Conservation (phyloP, 1,139 yeast species). For the Sporopachydermia cereana region DNA sequence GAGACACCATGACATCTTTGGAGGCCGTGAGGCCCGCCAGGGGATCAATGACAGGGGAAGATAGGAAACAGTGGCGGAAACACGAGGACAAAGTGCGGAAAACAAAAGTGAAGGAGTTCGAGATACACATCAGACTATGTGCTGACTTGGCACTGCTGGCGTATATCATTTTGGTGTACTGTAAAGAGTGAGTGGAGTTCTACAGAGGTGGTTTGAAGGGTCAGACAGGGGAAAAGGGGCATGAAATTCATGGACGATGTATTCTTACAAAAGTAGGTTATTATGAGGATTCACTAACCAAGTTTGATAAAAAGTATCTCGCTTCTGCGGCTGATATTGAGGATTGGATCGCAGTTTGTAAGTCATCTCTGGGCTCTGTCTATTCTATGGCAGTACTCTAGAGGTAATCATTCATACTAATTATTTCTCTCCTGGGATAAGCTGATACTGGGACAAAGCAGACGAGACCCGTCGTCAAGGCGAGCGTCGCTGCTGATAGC, state of each 20-base stretch:
- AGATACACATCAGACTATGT: not conserved
- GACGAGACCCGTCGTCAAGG: not conserved
- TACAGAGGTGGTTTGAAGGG: no score
- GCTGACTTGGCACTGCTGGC: not conserved
- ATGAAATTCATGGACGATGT: no score
- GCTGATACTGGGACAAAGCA: not conserved
- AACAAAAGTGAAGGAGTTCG: not conserved
- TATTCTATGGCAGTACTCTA: no score
- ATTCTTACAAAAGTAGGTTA: no score
- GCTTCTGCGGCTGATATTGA: not conserved
- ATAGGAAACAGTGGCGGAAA: not conserved
- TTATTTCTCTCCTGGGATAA: no score
- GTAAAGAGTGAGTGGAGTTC: not conserved
- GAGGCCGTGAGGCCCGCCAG: no score
- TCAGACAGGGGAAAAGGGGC: no score
- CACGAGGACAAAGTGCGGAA: conserved; percentile 2
- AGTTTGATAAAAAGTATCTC: no score
- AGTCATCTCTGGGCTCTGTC: not conserved
- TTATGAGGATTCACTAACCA: no score
- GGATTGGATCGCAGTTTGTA: conserved; percentile 1
- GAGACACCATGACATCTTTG: no score
- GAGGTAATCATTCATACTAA: no score
- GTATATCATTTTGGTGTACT: not conserved
- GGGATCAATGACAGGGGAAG: no score
- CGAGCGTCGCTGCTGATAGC: not conserved